Evolutionary conservation across 1,284 basidiomycete genomes (phyloP).

Genomic region (Amylostereum areolatum): DNA sequence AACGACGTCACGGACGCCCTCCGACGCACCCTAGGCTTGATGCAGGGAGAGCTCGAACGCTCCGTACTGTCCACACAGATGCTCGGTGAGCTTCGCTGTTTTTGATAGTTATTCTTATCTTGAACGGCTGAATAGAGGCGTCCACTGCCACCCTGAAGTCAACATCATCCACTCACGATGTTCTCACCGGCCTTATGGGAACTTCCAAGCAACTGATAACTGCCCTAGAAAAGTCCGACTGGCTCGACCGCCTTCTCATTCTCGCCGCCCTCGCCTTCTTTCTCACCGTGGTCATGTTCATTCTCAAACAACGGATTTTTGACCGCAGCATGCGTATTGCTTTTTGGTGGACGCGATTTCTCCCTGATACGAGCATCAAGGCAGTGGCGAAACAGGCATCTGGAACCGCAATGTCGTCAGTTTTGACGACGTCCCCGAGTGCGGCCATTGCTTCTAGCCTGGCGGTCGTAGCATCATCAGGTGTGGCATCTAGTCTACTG

Average conservation of each 20-base stretch:
- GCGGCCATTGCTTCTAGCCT: too few relatives aligned
- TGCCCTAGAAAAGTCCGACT: conserved; percentile 82
- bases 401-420: too few relatives aligned
- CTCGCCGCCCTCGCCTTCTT: conserved; percentile 77
- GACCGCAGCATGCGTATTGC: conserved; percentile 66
- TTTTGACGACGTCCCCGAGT: too few relatives aligned
- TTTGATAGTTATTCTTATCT: not conserved
- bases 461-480: too few relatives aligned
- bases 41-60: conserved; percentile 87
- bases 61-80: conserved; percentile 84
- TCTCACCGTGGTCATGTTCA: conserved; percentile 75
- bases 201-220: conserved; percentile 82
- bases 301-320: conserved; percentile 81
- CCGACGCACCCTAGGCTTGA: conserved; percentile 74
- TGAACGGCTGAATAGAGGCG: conserved; percentile 44
- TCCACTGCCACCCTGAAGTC: conserved; percentile 73
- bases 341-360: conserved; percentile 75
- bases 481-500: too few relatives aligned
- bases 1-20: conserved; percentile 85
- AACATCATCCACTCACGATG: conserved; percentile 76
- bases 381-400: too few relatives aligned
- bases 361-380: too few relatives aligned
- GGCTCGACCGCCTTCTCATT: conserved; percentile 86
- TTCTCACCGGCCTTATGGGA: conserved; percentile 65
- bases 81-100: conserved; percentile 53